Evolutionary conservation across 2,329 filamentous ascomycete genomes (phyloP).

Genomic region (Plenodomus biglobosus): DNA sequence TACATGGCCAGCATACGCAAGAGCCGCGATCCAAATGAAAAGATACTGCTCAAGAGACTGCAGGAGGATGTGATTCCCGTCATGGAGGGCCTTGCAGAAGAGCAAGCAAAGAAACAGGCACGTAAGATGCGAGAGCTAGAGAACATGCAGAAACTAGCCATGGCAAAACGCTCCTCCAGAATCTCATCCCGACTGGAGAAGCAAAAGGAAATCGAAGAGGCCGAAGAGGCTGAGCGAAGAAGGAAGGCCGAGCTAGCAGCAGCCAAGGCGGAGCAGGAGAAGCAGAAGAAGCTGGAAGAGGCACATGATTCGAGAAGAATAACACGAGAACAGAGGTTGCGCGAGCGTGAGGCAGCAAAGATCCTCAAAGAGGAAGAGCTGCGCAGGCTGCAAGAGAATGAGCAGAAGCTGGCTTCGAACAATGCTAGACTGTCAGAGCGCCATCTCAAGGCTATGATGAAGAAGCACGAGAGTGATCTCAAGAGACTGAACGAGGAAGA

Average conservation of each 20-base stretch:
- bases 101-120: slow-evolving; percentile 69
- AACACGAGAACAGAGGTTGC: slow-evolving; percentile 81
- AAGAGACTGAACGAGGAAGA: slow-evolving; percentile 70
- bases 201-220: slow-evolving; percentile 71
- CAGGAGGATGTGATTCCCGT: slow-evolving; percentile 79
- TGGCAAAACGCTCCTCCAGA: slow-evolving; percentile 88
- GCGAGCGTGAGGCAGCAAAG: slow-evolving; percentile 81
- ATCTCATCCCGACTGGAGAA: slow-evolving; percentile 80
- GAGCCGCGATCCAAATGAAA: slow-evolving; percentile 82
- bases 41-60: slow-evolving; percentile 70
- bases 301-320: slow-evolving; percentile 78
- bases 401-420: slow-evolving; percentile 55
- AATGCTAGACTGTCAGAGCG: slow-evolving; percentile 69
- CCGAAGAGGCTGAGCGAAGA: slow-evolving; percentile 69
- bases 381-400: slow-evolving; percentile 74
- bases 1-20: slow-evolving; percentile 73
- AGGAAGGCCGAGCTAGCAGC: slow-evolving; percentile 64
- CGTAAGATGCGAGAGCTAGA: slow-evolving; percentile 79
- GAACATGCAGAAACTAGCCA: slow-evolving; percentile 83
- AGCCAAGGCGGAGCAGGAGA: slow-evolving; percentile 61
- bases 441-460: slow-evolving; percentile 78
- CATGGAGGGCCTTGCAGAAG: slow-evolving; percentile 72
- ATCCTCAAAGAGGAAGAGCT: slow-evolving; percentile 83
- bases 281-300: slow-evolving; percentile 66
- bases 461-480: slow-evolving; percentile 74